Percentiles rank a stretch among this genome's conserved stretches.
phyloP scores from a whole-genome alignment of 2,329 filamentous ascomycete genomes.

The Aspergillus carbonarius region DNA sequence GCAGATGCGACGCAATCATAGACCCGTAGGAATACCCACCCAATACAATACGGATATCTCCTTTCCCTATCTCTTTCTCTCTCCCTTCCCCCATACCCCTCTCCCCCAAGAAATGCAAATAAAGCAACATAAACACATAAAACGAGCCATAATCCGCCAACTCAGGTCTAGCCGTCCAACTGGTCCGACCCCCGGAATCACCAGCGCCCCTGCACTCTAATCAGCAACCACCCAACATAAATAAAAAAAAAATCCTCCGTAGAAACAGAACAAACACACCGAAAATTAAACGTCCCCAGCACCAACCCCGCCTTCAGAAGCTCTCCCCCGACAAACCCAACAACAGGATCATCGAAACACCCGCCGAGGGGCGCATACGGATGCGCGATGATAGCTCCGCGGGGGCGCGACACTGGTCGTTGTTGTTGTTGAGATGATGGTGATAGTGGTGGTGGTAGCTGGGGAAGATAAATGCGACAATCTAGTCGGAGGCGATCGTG shows the following conservation, averaged over 20 bases:
- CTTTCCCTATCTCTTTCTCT: not conserved
- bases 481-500: constrained; percentile 74
- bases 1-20: constrained; percentile 72
- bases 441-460: too few relatives aligned
- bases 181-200: constrained; percentile 72
- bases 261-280: constrained; percentile 50
- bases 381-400: constrained; percentile 73
- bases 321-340: constrained; percentile 63
- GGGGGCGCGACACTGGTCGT: constrained; percentile 36
- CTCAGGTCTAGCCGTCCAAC: constrained; percentile 83
- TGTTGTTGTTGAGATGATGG: not conserved
- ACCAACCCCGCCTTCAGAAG: constrained; percentile 70
- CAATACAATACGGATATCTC: constrained; percentile 53
- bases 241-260: not conserved
- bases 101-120: constrained; percentile 60
- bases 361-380: constrained; percentile 89
- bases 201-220: constrained; percentile 65
- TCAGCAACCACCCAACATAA: not conserved
- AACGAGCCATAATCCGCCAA: constrained; percentile 79
- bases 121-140: constrained; percentile 75
- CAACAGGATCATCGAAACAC: constrained; percentile 76
- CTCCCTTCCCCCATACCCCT: not conserved
- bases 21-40: constrained; percentile 91
- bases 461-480: constrained; percentile 79
- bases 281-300: constrained; percentile 88